Base-by-base conservation (phyloP, 2,329 filamentous ascomycete species). In the Fusarium heterosporum region DNA sequence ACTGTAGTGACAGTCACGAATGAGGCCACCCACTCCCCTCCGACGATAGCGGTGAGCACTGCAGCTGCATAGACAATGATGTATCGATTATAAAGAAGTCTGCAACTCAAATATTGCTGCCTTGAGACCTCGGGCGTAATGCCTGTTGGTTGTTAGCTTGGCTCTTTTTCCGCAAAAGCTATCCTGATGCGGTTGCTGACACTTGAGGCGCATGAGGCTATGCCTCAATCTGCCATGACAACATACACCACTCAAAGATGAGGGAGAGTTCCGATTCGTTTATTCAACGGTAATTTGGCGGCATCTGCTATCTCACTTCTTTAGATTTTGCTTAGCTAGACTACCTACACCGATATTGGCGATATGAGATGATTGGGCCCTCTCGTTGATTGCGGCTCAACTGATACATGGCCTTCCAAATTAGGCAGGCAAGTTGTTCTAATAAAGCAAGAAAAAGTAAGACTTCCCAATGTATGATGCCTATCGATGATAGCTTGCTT, bases 1-100 rank as follows among this genome's bases (percentile, higher is more conserved):
- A 6, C 6, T 17, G 13, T 17, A 47, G 25, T 25, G 16, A 42
- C 30, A 29, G 43, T 16, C 34, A 29, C 26, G 16, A 32, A 41
- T 63, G 60, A 63, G 60, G 60, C 60, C 60, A 46, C 51, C 56
- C 60, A 57, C 36, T 19, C 29, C 17, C 34, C 16, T 22, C 17
- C 13, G 36, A 60, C 6, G 12, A 30, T 48, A 17, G 60, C 51
- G 60, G 60, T 63, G 58, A 58, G 40, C 5, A 14, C 12, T 46
- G 9, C 19, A 2, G 55, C 25, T 26, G 25, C 13, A 40, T n/a
- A n/a, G 17, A 40, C 28, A 22, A 22, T 38, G 45, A 42, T 19
- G 51, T 16, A 32, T 19, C 17, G 16, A 51, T 41, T 16, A 25
- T 22, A 17, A 9, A 25, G 11, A 38, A 39, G 9, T 13, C 28